These are phyloP conservation scores for Epichloe festucae DNA, from an alignment of 2,329 filamentous ascomycete genomes.

Conservation along the genomic window DNA sequence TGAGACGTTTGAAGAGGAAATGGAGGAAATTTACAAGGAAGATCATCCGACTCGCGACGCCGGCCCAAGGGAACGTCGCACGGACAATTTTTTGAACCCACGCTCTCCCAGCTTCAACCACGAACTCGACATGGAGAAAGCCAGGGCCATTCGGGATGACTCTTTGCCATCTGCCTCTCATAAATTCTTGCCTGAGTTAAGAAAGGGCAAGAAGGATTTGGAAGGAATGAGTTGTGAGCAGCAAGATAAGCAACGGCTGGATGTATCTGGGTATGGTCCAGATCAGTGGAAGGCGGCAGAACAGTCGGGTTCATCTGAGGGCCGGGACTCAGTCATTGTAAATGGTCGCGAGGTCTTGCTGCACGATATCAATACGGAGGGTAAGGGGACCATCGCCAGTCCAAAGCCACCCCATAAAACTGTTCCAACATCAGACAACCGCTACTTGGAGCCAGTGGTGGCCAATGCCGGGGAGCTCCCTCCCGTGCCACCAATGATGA, in stretches of 20 bases:
- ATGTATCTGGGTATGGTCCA: conserved; percentile 64
- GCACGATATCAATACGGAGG: conserved; percentile 48
- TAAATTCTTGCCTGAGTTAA: neutral
- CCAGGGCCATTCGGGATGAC: conserved; percentile 33
- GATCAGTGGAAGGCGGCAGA: conserved; percentile 63
- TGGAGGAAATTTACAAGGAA: conserved; percentile 49
- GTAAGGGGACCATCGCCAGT: conserved; percentile 41
- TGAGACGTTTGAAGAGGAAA: conserved; percentile 42
- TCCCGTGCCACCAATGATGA: conserved; percentile 40
- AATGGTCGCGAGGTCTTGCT: conserved; percentile 60
- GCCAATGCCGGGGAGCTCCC: conserved; percentile 39
- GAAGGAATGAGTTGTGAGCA: conserved; percentile 1
- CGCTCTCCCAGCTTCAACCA: conserved; percentile 55
- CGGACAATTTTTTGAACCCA: conserved; percentile 16
- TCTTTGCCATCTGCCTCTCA: conserved; percentile 5
- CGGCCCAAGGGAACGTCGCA: conserved; percentile 25
- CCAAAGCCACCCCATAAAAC: conserved; percentile 22
- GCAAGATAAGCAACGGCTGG: conserved; percentile 52
- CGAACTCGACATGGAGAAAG: conserved; percentile 33
- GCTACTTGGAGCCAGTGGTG: conserved; percentile 19
- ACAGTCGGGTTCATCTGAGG: conserved; percentile 44
- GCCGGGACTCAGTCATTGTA: conserved; percentile 58
- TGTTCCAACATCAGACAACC: conserved; percentile 15
- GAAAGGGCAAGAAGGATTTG: neutral
- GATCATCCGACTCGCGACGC: conserved; percentile 10